Base-by-base conservation (phyloP, 2,329 filamentous ascomycete species). In the Trichoderma harzianum region DNA sequence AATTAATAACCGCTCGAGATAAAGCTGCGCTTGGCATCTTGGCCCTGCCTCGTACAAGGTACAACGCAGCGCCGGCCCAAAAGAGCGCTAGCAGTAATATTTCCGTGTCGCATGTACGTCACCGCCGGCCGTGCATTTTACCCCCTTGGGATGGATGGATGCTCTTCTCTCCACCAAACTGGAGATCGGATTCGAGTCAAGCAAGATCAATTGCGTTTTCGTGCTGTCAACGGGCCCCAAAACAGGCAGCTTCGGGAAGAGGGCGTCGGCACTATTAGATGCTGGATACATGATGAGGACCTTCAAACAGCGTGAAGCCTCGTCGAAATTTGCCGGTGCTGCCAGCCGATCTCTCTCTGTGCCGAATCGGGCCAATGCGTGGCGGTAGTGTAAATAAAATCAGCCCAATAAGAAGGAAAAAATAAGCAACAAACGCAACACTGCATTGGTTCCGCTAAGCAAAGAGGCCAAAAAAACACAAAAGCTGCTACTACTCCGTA, bases 1-100 rank as follows among this genome's bases (percentile, higher is more conserved):
- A 67, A 72, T 72, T 72, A 72, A 68, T 68, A 72, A 72, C 70
- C 18, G 36, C 39, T 55, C 28, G 63, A 72, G 70, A 72, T 72
- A 72, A 60, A 62, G 28, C 64, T 63, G 43, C 55, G 63, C 64
- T 67, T 67, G 47, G 64, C 63, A 47, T 39, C 39, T 43, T 43
- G 39, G 39, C 43, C 18, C 3, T n/a, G 34, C 18, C n/a, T 21
- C 51, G 61, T 30, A 18, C 47, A 53, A 21, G 47, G 21, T 53
- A 24, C 47, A 24, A 12, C 47, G n/a, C 47, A 43, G 39, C 39
- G 34, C 16, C 39, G 39, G 16, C 18, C 39, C 39, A 43, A 24
- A 24, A 24, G 21, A 28, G 34, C 28, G 34, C 26, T 47, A 66
- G 55, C 39, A 43, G 34, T 32, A 61, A 51, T 69, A 51, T 51